Conservation (phyloP, 257 asterid species). For the Penstemon eatonii region DNA sequence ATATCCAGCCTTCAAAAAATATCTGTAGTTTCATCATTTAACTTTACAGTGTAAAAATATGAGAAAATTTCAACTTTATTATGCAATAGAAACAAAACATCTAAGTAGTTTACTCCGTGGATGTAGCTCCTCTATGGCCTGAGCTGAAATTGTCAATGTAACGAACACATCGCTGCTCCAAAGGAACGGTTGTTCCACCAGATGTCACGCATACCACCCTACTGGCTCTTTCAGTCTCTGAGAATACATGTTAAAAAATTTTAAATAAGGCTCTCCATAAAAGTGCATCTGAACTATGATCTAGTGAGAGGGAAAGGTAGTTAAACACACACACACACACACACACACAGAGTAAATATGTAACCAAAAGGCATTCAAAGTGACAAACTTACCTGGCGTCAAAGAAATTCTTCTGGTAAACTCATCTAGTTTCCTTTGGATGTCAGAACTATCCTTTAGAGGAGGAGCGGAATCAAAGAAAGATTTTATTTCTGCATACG, state of each 20-base stretch:
- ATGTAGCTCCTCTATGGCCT: constrained; percentile 95
- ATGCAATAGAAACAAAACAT: neutral
- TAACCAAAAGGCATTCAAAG: neutral
- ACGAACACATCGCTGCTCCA: constrained; percentile 92
- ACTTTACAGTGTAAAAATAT: constrained; percentile 19
- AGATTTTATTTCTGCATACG: constrained; percentile 47
- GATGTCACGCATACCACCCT: constrained; percentile 91
- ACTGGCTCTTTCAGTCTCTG: constrained; percentile 43
- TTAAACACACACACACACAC: neutral
- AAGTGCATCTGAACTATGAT: neutral
- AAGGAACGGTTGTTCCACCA: constrained; percentile 97
- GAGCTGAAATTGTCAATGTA: constrained; percentile 95
- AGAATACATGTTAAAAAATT: constrained; percentile 22
- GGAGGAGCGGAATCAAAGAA: constrained; percentile 93
- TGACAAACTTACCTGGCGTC: constrained; percentile 45
- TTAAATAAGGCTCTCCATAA: constrained; percentile 6
- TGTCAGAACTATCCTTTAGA: constrained; percentile 57
- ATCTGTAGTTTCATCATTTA: constrained; percentile 49
- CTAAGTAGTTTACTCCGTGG: constrained; percentile 72
- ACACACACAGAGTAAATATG: neutral
- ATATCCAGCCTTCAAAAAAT: constrained; percentile 86
- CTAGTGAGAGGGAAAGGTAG: neutral
- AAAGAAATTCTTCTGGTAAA: constrained; percentile 41
- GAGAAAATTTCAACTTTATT: constrained; percentile 4
- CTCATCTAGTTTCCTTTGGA: constrained; percentile 49